Percentiles rank a stretch among this genome's conserved stretches.
Evolutionary conservation across 805 yeast genomes (phyloP).

Genomic region (Metschnikowia reukaufii): DNA sequence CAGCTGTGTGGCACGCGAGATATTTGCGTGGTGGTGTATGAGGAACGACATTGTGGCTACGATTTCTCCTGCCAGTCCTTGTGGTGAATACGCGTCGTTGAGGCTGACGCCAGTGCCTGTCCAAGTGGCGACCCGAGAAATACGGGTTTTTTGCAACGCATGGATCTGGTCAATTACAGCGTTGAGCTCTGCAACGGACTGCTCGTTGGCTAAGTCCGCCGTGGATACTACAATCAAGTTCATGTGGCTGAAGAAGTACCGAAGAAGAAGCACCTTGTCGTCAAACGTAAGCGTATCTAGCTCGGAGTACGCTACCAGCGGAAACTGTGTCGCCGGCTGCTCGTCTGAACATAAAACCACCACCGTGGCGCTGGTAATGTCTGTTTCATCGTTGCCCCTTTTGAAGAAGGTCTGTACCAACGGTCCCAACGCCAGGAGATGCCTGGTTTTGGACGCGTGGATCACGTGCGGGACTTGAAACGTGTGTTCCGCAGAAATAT

Average conservation of each 20-base stretch:
- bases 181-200: constrained; percentile 19
- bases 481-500: constrained; percentile 15
- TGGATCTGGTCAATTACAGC: constrained; percentile 24
- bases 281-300: constrained; percentile 28
- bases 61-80: constrained; percentile 19
- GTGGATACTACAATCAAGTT: constrained; percentile 30
- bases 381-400: constrained; percentile 36
- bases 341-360: constrained; percentile 24
- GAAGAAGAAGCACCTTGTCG: constrained; percentile 33
- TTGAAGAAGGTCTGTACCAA: constrained; percentile 24
- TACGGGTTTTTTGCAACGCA: constrained; percentile 29
- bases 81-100: constrained; percentile 20
- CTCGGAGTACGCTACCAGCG: constrained; percentile 3
- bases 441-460: constrained; percentile 22
- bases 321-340: not conserved
- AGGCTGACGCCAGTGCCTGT: constrained; percentile 33
- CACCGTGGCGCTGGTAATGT: constrained; percentile 33
- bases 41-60: constrained; percentile 39
- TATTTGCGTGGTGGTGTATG: constrained; percentile 27
- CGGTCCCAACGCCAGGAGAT: constrained; percentile 18
- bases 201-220: constrained; percentile 9
- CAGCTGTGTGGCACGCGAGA: constrained; percentile 23
- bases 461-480: constrained; percentile 12
- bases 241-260: constrained; percentile 39
- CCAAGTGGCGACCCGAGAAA: constrained; percentile 44